These are phyloP conservation scores for Mycosphaerella sp. DNA, from an alignment of 2,329 filamentous ascomycete species.

Conservation along the genomic window DNA sequence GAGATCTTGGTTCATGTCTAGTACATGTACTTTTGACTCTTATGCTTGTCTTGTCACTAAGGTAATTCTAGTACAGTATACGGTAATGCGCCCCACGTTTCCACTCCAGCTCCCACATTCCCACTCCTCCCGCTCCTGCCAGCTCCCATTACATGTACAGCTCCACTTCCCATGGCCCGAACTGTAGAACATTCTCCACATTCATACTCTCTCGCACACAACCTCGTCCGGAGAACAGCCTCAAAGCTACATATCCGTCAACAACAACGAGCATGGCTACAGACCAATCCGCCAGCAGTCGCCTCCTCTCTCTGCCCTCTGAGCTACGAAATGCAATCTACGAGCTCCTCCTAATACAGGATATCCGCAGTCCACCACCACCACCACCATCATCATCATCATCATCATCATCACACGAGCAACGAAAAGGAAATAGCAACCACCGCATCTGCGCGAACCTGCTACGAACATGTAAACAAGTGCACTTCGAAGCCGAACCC, in stretches of 20 bases:
- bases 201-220: constrained; percentile 11
- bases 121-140: neutral
- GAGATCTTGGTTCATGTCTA: no score
- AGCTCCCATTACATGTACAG: neutral
- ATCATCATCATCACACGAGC: neutral
- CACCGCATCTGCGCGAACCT: constrained; percentile 41
- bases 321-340: constrained; percentile 58
- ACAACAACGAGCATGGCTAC: constrained; percentile 8
- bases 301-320: constrained; percentile 46
- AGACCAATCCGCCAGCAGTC: constrained; percentile 18
- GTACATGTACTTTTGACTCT: no score
- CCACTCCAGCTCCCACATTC: neutral
- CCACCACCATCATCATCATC: no score
- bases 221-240: neutral
- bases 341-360: constrained; percentile 32
- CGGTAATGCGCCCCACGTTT: neutral
- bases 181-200: no score
- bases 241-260: no score
- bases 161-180: no score
- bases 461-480: constrained; percentile 38
- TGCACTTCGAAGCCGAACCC: constrained; percentile 38
- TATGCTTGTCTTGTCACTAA: no score
- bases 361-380: constrained; percentile 15
- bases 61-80: no score
- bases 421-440: neutral